phyloP scores from a whole-genome alignment of 176 grass and related monocot genomes.

The Dactylis glomerata region DNA sequence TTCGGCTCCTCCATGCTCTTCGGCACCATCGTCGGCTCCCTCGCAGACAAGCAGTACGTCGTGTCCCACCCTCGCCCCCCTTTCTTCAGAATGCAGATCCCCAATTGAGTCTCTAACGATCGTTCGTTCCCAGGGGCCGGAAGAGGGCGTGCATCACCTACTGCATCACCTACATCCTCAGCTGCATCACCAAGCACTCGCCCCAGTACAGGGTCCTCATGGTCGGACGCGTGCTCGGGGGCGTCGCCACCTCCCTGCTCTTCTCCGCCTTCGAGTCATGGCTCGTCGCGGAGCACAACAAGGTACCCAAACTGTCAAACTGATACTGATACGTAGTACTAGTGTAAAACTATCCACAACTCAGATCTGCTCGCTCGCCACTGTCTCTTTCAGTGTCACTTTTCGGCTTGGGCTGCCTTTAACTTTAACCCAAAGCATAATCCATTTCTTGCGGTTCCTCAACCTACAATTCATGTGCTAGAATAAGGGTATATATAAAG shows the following conservation, averaged over 20 bases:
- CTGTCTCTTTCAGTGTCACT: neutral
- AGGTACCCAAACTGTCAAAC: conserved; percentile 51
- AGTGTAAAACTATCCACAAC: too few relatives aligned
- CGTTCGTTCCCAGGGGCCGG: conserved; percentile 46
- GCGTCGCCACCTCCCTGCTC: conserved; percentile 85
- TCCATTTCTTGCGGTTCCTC: neutral
- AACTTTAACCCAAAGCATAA: conserved; percentile 29
- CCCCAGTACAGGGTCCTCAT: conserved; percentile 82
- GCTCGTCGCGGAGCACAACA: conserved; percentile 98
- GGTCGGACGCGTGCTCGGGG: conserved; percentile 72
- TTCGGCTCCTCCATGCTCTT: conserved; percentile 99
- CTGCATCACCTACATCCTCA: conserved; percentile 93
- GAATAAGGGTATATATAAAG: neutral
- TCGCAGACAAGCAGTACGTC: conserved; percentile 90
- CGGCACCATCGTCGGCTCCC: conserved; percentile 94
- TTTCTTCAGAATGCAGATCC: neutral
- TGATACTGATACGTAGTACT: too few relatives aligned
- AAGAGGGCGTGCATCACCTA: conserved; percentile 94
- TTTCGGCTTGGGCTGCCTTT: conserved; percentile 27
- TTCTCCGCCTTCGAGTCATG: conserved; percentile 99
- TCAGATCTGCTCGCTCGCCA: conserved; percentile 26
- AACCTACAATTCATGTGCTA: neutral
- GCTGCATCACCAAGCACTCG: conserved; percentile 97
- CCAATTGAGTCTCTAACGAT: neutral
- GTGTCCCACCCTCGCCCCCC: neutral